Conservation (phyloP, 192 early-diverging fungal species). For the Coemansia sp. region DNA sequence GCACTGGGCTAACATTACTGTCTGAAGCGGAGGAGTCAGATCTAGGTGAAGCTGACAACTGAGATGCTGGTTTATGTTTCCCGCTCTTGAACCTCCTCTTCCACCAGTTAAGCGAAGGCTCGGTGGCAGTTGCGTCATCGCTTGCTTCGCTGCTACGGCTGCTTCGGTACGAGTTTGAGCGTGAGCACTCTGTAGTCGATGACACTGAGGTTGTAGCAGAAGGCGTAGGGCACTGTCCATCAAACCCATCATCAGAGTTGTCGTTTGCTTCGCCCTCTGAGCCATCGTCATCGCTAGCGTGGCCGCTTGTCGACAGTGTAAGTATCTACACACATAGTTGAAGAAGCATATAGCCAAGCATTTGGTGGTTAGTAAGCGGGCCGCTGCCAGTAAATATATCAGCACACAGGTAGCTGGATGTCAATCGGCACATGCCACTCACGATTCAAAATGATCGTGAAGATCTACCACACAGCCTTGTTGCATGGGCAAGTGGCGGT, state of each 20-base stretch:
- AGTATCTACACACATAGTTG: neutral
- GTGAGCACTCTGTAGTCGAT: conserved; percentile 45
- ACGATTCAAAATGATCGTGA: neutral
- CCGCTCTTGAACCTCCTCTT: conserved; percentile 21
- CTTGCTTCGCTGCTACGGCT: conserved; percentile 31
- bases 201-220: conserved; percentile 19
- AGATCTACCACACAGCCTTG: neutral
- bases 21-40: neutral
- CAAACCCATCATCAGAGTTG: conserved; percentile 41
- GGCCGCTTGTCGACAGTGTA: neutral
- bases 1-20: neutral
- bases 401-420: neutral
- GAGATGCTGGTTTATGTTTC: conserved; percentile 8
- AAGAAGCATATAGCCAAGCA: neutral
- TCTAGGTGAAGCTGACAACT: neutral
- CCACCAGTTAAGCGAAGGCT: conserved; percentile 46
- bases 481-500: neutral
- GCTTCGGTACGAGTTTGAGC: conserved; percentile 36
- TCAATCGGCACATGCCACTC: neutral
- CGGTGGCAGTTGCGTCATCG: conserved; percentile 27
- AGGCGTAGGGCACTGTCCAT: conserved; percentile 23
- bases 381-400: neutral
- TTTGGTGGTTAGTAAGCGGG: neutral
- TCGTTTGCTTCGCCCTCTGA: conserved; percentile 16
- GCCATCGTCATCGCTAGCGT: conserved; percentile 14